Base-by-base conservation (phyloP, 371 early-diverging fungal species). In the Nematocida homosporus region DNA sequence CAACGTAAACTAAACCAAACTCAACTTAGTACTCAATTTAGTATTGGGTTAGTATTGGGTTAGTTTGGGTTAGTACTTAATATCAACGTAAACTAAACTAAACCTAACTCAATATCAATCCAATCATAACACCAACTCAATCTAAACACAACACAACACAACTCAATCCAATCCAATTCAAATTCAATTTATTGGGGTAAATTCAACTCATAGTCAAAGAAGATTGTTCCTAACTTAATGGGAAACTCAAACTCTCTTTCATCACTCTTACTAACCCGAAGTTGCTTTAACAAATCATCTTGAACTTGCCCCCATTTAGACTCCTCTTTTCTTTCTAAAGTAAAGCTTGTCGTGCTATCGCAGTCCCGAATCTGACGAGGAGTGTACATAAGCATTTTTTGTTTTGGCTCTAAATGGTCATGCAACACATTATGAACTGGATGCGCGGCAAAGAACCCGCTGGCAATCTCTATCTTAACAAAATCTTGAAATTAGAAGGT, bases 391-490 rank as follows among this genome's bases (percentile, higher is more conserved):
- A 5, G 29, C 8, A 37, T 16, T 57, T 27, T 30, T 20, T 10
- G 23, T 56, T 65, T 65, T 65, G 30, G 25, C 63, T 57, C 30
- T 48, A 61, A 61, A 65, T 72, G 61, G 61, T 72, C 30, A 5
- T 72, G 23, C 13, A 72, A 64, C 60, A 72, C 32, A 60, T 72
- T 29, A 60, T 57, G 30, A 59, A 41, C 40, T 61, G 60, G 52
- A 41, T 72, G 8, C 41, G 42, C 10, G 44, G 66, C 32, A 27
- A 57, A 52, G 18, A 18, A 2, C n/a, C 35, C 30, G n/a, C 30
- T 50, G 75, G 75, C 5, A 72, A 72, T 35, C 41, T 72, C 18
- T 72, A 72, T 55, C 20, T 30, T 5, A 51, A 72, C 50, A 57
- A 72, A 34, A 29, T 35, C 32, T 38, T 44, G 8, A 72, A 41